A percentile compares a stretch with the other conserved stretches of the same genome.
Evolutionary conservation across 139 green algal genomes (phyloP).

Genomic region (Klebsormidium nitens): DNA sequence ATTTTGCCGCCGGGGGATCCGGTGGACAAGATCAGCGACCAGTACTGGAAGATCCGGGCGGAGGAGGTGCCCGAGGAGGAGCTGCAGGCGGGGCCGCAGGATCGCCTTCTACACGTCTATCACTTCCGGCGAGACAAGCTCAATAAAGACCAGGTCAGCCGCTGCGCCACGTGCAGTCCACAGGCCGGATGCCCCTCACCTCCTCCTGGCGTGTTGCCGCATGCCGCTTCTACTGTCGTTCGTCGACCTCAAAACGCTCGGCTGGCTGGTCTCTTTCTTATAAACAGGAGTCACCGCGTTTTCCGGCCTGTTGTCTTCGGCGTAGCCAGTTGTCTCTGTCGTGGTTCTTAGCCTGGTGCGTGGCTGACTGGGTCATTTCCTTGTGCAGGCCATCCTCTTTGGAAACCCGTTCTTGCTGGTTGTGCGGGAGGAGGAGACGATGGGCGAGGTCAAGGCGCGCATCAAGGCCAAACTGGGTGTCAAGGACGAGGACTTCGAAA

Average conservation of each 20-base stretch:
- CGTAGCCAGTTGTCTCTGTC: no score
- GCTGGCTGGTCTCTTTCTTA: no score
- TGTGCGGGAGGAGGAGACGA: slow-evolving; percentile 63
- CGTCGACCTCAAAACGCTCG: no score
- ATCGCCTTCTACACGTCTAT: slow-evolving; percentile 58
- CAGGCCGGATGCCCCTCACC: no score
- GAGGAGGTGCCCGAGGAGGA: slow-evolving; percentile 62
- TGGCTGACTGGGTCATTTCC: slow-evolving; percentile 11
- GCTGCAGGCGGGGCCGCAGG: slow-evolving; percentile 32
- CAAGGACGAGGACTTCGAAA: slow-evolving; percentile 70
- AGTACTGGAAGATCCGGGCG: slow-evolving; percentile 68
- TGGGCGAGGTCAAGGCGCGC: slow-evolving; percentile 55
- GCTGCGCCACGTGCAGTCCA: no score
- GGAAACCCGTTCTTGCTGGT: slow-evolving; percentile 83
- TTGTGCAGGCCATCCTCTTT: slow-evolving; percentile 60
- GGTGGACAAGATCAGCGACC: slow-evolving; percentile 63
- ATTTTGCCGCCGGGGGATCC: slow-evolving; percentile 47
- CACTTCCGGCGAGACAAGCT: slow-evolving; percentile 49
- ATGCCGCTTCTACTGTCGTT: no score
- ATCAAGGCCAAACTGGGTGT: slow-evolving; percentile 71
- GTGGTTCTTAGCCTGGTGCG: no score
- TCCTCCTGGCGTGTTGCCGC: no score
- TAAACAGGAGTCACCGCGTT: no score
- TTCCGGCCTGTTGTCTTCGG: no score
- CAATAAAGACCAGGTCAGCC: neutral